These are phyloP conservation scores for Coniochaeta pulveracea DNA, from an alignment of 2,329 filamentous ascomycete genomes.

Conservation along the genomic window DNA sequence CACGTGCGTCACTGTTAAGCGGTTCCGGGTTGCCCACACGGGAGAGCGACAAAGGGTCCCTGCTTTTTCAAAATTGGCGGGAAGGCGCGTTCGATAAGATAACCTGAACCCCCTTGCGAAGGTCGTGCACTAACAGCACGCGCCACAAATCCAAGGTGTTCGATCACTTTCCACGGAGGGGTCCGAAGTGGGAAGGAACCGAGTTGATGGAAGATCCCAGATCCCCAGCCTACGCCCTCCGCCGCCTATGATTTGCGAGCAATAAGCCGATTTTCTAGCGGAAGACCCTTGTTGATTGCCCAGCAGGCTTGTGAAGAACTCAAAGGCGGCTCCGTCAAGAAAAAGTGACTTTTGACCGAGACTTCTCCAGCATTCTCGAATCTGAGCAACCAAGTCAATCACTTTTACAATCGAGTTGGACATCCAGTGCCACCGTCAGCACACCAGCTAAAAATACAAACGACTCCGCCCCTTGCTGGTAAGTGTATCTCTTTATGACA, in stretches of 20 bases:
- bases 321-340: not conserved
- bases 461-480: too few species aligned
- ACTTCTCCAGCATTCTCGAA: slow-evolving; percentile 4
- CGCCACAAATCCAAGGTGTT: slow-evolving; percentile 18
- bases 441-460: too few species aligned
- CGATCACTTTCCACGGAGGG: slow-evolving; percentile 17
- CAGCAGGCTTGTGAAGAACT: not conserved
- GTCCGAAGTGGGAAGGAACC: slow-evolving; percentile 15
- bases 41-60: too few species aligned
- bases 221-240: slow-evolving; percentile 13
- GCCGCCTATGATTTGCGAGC: slow-evolving; percentile 6
- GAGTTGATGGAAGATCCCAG: slow-evolving; percentile 12
- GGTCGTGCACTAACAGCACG: too few species aligned
- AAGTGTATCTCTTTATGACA: too few species aligned
- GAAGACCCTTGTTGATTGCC: not conserved
- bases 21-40: too few species aligned
- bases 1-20: too few species aligned
- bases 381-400: slow-evolving; percentile 1
- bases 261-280: slow-evolving; percentile 6
- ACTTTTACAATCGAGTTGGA: too few species aligned
- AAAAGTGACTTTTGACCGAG: not conserved
- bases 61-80: too few species aligned
- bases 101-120: too few species aligned
- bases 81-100: too few species aligned
- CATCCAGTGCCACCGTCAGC: too few species aligned